phyloP scores from a whole-genome alignment of 768 basidiomycete species.

The Tricholoma flavovirens region DNA sequence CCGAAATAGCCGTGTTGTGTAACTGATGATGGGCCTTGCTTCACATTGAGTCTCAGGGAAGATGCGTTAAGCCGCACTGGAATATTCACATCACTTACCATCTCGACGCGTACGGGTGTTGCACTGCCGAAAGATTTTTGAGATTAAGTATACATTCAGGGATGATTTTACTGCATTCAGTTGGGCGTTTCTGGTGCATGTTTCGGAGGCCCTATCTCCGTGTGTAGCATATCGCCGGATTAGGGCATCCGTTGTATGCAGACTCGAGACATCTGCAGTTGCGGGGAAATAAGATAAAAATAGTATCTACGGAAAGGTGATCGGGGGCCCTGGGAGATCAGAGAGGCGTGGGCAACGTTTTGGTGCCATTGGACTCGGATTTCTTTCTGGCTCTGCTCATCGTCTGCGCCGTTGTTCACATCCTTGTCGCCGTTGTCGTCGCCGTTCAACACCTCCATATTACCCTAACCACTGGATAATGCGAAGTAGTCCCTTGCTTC shows the following conservation, averaged over 20 bases:
- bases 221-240: not conserved
- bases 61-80: too few relatives aligned
- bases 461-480: constrained; percentile 21
- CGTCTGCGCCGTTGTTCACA: constrained; percentile 18
- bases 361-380: constrained; percentile 12
- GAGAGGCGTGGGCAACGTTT: constrained; percentile 13
- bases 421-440: constrained; percentile 13
- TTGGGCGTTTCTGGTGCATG: not conserved
- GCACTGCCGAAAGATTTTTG: too few relatives aligned
- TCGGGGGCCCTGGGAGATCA: constrained; percentile 19
- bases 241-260: not conserved
- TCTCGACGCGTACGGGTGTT: too few relatives aligned
- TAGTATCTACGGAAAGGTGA: constrained; percentile 7
- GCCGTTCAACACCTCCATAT: constrained; percentile 12
- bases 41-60: too few relatives aligned
- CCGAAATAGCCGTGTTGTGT: too few relatives aligned
- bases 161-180: not conserved
- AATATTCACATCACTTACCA: too few relatives aligned
- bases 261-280: not conserved
- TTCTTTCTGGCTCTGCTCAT: constrained; percentile 15
- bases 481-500: constrained; percentile 26
- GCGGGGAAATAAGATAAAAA: constrained; percentile 1
- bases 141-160: too few relatives aligned
- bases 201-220: not conserved
- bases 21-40: too few relatives aligned